Evolutionary conservation across 495 filamentous ascomycete genomes (phyloP), one percentile per base, ranked within the genome.

Genomic region (Symbiotaphrina buchneri): DNA sequence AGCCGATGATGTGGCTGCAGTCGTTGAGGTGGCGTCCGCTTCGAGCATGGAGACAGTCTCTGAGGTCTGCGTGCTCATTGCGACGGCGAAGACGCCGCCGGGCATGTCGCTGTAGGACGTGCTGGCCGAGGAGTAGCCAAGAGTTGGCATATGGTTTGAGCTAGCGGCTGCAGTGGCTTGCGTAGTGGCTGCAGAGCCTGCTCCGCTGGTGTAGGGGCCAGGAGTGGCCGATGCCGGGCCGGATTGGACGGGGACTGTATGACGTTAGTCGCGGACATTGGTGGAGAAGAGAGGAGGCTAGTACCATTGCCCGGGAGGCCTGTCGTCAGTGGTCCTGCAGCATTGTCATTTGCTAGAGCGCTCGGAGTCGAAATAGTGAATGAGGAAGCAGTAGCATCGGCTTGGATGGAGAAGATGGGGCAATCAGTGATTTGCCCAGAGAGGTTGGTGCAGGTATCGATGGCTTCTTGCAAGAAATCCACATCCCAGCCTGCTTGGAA

Each of bases 401-500:
- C 31, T 13, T 67, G 52, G 15, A 36, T 43, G 31, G 53, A 45
- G 47, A 78, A 78, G n/a, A 74, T 37, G 0, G 49, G 42, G 46
- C 72, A 78, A 33, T 63, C 66, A 10, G 43, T 27, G 17, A 74
- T 53, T 15, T 51, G 20, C 10, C 72, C 72, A 4, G 57, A 55
- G 5, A 39, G 46, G 45, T 59, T 61, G 8, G 39, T 41, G 39
- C 45, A 74, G 4, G 5, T 46, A 41, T 71, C 37, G 34, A 75
- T 47, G 21, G 70, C 71, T 10, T 45, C 18, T 47, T 73, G 63
- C 21, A 77, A 54, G 42, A 72, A 61, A 1, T 52, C 52, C 3
- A 46, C 43, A 15, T 83, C 65, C 82, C 82, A 92, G 22, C 74
- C 82, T 28, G 56, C 65, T 41, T 90, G 76, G 52, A 90, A 90